phyloP scores from a whole-genome alignment of 768 basidiomycete genomes.

The Agaricus sinodeliciosus region DNA sequence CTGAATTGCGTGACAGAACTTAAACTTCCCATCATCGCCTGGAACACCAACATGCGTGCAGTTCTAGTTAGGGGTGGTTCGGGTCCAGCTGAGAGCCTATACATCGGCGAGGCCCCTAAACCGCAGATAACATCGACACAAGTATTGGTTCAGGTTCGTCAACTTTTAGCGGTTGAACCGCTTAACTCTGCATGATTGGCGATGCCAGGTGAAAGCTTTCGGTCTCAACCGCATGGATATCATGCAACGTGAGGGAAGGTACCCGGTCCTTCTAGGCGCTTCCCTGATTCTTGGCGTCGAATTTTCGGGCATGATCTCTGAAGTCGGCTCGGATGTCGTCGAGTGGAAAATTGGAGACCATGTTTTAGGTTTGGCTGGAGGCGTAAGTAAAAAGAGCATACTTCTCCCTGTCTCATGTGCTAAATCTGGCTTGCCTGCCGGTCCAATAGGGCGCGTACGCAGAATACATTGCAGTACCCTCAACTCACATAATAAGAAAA shows the following conservation, averaged over 20 bases:
- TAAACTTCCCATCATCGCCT: background rate
- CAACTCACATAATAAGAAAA: slow-evolving; percentile 67
- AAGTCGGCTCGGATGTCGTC: slow-evolving; percentile 43
- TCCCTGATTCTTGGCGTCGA: slow-evolving; percentile 81
- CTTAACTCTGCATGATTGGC: background rate
- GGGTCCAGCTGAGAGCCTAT: slow-evolving; percentile 72
- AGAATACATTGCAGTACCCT: slow-evolving; percentile 67
- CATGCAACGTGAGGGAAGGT: slow-evolving; percentile 61
- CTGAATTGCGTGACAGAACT: background rate
- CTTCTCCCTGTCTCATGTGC: background rate
- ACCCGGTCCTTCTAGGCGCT: slow-evolving; percentile 72
- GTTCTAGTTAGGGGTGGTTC: slow-evolving; percentile 71
- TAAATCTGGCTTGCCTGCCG: background rate
- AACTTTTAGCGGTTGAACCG: background rate
- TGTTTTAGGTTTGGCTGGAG: slow-evolving; percentile 73
- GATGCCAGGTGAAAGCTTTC: slow-evolving; percentile 63
- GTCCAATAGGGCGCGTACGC: slow-evolving; percentile 77
- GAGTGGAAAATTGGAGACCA: slow-evolving; percentile 61
- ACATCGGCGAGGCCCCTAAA: slow-evolving; percentile 63
- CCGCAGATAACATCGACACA: slow-evolving; percentile 53
- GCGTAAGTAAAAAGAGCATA: slow-evolving; percentile 44
- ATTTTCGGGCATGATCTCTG: slow-evolving; percentile 64
- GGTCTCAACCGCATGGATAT: slow-evolving; percentile 91
- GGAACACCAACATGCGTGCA: slow-evolving; percentile 55
- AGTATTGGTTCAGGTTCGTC: slow-evolving; percentile 75